These are phyloP conservation scores for Noccaea caerulescens DNA, from an alignment of 345 rosid genomes.

Conservation along the genomic window DNA sequence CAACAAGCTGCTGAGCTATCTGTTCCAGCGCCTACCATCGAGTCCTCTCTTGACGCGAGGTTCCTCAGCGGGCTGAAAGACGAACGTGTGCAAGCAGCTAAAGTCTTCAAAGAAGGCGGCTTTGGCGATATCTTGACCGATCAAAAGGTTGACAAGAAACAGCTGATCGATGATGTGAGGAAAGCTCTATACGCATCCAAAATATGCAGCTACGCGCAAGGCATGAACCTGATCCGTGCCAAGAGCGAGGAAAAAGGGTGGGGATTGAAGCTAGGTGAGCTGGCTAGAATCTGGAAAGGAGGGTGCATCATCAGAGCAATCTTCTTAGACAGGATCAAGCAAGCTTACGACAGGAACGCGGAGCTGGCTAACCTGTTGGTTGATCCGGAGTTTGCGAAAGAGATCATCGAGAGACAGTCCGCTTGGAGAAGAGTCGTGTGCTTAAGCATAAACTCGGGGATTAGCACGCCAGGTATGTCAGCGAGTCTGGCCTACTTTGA, in stretches of 20 bases:
- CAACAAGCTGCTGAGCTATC: slow-evolving; percentile 99
- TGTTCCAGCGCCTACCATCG: slow-evolving; percentile 92
- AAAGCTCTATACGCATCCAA: slow-evolving; percentile 91
- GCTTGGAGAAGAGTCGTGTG: slow-evolving; percentile 97
- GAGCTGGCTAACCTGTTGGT: slow-evolving; percentile 88
- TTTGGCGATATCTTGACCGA: slow-evolving; percentile 67
- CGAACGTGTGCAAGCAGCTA: slow-evolving; percentile 85
- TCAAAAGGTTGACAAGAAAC: slow-evolving; percentile 74
- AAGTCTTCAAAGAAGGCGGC: slow-evolving; percentile 76
- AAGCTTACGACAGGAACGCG: slow-evolving; percentile 90
- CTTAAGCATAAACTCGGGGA: slow-evolving; percentile 85
- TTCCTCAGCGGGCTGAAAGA: slow-evolving; percentile 93
- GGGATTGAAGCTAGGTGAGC: slow-evolving; percentile 88
- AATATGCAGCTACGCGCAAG: slow-evolving; percentile 97
- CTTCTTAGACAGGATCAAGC: slow-evolving; percentile 92
- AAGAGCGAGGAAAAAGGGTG: slow-evolving; percentile 89
- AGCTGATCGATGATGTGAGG: slow-evolving; percentile 84
- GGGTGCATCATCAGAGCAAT: slow-evolving; percentile 94
- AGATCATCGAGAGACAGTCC: slow-evolving; percentile 85
- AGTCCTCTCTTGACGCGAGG: slow-evolving; percentile 85
- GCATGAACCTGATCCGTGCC: slow-evolving; percentile 94
- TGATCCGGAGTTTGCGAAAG: slow-evolving; percentile 95
- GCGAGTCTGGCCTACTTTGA: slow-evolving; percentile 94
- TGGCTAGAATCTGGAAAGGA: slow-evolving; percentile 98
- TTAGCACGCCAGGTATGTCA: slow-evolving; percentile 95